These are phyloP conservation scores for Galerina sulciceps DNA, from an alignment of 768 basidiomycete genomes.

Conservation along the genomic window DNA sequence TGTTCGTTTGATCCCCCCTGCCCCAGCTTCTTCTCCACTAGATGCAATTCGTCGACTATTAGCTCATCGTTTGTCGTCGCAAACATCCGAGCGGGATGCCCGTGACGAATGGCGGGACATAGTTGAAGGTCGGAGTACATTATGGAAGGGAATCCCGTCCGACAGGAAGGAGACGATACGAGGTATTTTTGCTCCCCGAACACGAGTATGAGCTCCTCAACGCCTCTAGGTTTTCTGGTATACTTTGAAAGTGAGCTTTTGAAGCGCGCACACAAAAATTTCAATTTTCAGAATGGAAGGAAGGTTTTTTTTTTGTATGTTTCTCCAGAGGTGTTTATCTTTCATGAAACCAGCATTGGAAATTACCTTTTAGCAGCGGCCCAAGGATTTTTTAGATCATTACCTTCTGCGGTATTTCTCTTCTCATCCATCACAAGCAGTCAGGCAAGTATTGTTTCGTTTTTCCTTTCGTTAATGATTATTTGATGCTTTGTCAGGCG, in stretches of 20 bases:
- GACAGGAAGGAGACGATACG: slow-evolving; percentile 93
- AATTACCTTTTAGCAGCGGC: slow-evolving; percentile 93
- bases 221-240: slow-evolving; percentile 78
- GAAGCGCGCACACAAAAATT: slow-evolving; percentile 90
- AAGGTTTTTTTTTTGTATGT: slow-evolving; percentile 26
- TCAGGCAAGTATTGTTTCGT: slow-evolving; percentile 38
- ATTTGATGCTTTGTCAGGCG: slow-evolving; percentile 41
- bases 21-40: slow-evolving; percentile 61
- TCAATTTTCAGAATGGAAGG: slow-evolving; percentile 92
- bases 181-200: slow-evolving; percentile 47
- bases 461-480: background rate
- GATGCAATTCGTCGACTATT: slow-evolving; percentile 79
- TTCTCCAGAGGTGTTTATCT: background rate
- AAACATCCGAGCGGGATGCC: slow-evolving; percentile 72
- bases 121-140: slow-evolving; percentile 79
- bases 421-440: slow-evolving; percentile 92
- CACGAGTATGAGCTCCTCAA: background rate
- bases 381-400: slow-evolving; percentile 87
- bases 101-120: slow-evolving; percentile 92
- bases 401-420: slow-evolving; percentile 92
- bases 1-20: slow-evolving; percentile 81
- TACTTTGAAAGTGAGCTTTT: slow-evolving; percentile 89
- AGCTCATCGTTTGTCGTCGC: slow-evolving; percentile 76
- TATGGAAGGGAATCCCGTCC: slow-evolving; percentile 87
- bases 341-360: slow-evolving; percentile 59